Evolutionary conservation across 768 basidiomycete genomes (phyloP).

Genomic region (Clitopilus hobsonii): DNA sequence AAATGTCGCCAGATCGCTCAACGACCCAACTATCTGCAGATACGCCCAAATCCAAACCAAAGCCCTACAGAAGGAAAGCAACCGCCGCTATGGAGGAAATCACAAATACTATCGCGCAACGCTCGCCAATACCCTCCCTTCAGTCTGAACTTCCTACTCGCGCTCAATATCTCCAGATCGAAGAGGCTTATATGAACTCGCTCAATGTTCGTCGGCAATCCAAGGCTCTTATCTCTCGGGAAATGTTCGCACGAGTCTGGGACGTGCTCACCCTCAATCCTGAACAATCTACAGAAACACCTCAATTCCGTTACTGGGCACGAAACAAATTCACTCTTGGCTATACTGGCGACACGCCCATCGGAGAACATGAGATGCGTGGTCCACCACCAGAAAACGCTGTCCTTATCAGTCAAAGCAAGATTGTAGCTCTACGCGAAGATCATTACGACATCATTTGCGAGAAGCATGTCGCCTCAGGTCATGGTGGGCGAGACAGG

Average conservation of each 20-base stretch:
- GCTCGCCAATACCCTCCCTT: conserved; percentile 4
- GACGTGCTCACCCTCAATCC: conserved; percentile 52
- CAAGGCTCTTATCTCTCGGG: conserved; percentile 71
- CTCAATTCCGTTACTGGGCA: conserved; percentile 81
- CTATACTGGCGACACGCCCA: conserved; percentile 22
- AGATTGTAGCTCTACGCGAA: conserved; percentile 72
- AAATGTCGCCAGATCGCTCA: conserved; percentile 29
- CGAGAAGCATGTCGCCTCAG: conserved; percentile 59
- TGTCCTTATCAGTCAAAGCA: conserved; percentile 67
- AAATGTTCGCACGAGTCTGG: conserved; percentile 70
- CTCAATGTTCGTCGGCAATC: conserved; percentile 51
- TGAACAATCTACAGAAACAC: conserved; percentile 38
- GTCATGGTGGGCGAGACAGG: conserved; percentile 78
- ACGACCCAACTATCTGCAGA: conserved; percentile 16
- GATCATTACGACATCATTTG: conserved; percentile 77
- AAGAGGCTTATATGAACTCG: conserved; percentile 51
- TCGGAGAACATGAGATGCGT: conserved; percentile 6
- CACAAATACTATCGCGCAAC: conserved; percentile 5
- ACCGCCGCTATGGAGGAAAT: conserved; percentile 10
- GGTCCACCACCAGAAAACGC: conserved; percentile 12
- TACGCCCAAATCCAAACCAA: conserved; percentile 27
- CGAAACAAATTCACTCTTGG: conserved; percentile 72
- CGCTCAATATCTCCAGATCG: conserved; percentile 54
- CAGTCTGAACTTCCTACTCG: conserved; percentile 46
- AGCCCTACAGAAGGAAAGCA: conserved; percentile 21